Conservation (phyloP, 2,329 filamentous ascomycete species). For the Epichloe amarillans region DNA sequence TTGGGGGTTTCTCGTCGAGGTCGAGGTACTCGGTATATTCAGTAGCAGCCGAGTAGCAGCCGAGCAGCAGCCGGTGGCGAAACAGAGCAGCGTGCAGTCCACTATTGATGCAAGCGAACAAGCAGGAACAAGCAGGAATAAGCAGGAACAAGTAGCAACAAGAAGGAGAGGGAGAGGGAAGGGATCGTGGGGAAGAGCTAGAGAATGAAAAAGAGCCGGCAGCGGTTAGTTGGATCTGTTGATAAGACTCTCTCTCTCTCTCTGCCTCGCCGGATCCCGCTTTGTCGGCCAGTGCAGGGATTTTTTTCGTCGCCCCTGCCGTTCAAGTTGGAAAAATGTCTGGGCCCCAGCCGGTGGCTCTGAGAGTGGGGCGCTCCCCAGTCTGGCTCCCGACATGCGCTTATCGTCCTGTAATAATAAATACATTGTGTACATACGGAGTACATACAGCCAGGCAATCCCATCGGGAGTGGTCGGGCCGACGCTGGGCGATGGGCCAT, state of each 20-base stretch:
- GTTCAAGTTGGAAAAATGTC: not conserved
- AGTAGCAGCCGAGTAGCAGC: not conserved
- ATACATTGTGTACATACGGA: no score
- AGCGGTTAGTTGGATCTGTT: not conserved
- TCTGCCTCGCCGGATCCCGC: not conserved
- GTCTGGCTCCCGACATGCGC: no score
- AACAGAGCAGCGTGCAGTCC: not conserved
- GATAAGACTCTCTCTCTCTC: not conserved
- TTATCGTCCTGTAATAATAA: no score
- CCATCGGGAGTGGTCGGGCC: conserved; percentile 11
- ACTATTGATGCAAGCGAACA: not conserved
- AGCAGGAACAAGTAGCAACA: not conserved
- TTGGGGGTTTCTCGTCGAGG: not conserved
- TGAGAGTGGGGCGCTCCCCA: not conserved
- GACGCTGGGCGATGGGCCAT: conserved; percentile 6
- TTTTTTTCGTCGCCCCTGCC: conserved; percentile 2
- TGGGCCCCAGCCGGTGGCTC: not conserved
- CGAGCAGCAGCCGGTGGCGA: not conserved
- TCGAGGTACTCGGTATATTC: no score
- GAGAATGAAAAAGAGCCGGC: not conserved
- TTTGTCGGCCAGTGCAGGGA: conserved; percentile 5
- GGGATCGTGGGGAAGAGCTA: not conserved
- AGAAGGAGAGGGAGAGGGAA: not conserved
- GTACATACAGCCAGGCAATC: not conserved
- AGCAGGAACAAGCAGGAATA: not conserved